Base-by-base conservation (phyloP, 768 basidiomycete species). In the Leucocoprinus leucothites region DNA sequence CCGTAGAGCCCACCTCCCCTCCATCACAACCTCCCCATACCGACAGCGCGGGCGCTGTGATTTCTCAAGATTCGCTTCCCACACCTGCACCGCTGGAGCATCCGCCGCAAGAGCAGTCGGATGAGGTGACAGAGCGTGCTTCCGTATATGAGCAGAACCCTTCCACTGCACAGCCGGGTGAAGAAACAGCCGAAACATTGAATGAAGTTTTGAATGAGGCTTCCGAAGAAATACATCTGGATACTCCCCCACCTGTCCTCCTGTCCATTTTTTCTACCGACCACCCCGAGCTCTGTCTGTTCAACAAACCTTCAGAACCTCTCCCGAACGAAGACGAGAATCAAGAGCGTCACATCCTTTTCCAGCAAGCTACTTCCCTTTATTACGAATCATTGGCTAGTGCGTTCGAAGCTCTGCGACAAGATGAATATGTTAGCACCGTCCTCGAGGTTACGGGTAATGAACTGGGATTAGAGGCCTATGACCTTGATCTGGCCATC, bases 371-470 rank as follows among this genome's bases (percentile, higher is more conserved):
- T 16, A 88, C 89, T 2, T 87, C 82, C 3, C 72, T 91, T 6
- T 92, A 89, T 67, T 91, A 91, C 61, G 89, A 91, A 65, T 84
- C 89, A 25, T 64, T 92, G 44, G 80, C 78, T 41, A 74, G 69
- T 54, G 80, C 91, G 18, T 91, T 91, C 62, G 85, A 85, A 53
- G 86, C 85, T 53, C 70, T 92, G 41, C 85, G 87, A 26, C 76
- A 80, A 62, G 86, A 90, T 53, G 77, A 81, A 46, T 65, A 71
- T 52, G 63, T 89, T 26, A 69, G 73, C 45, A 67, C 70, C 14
- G 60, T 82, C 6, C 70, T 76, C 26, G 75, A 80, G 28, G 65
- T 82, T 44, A 63, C 72, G 19, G 80, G 84, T 43, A 81, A 78
- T 51, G 89, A 91, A 68, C 71, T 92, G 22, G 69, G 83, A 34